Conservation (phyloP, 2,329 filamentous ascomycete genomes). For the Knoxdaviesia capensis region DNA sequence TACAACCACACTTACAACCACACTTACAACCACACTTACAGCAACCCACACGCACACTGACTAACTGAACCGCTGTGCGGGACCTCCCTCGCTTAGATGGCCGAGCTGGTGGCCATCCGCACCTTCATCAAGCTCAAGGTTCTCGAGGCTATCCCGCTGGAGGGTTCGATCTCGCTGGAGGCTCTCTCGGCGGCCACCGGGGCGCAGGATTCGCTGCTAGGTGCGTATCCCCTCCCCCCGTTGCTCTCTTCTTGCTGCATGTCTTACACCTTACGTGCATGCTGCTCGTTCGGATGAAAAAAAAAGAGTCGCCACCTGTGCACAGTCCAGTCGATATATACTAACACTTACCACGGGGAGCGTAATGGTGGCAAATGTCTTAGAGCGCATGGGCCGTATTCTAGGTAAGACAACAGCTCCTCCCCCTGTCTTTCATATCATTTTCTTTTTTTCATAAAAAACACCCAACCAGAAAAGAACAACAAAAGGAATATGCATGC, state of each 20-base stretch:
- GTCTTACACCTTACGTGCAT: no score
- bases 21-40: no score
- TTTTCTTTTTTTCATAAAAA: neutral
- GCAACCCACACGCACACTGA: no score
- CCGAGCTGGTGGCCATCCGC: conserved; percentile 11
- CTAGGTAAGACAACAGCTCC: conserved; percentile 6
- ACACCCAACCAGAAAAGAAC: no score
- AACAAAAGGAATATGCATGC: no score
- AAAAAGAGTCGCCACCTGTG: no score
- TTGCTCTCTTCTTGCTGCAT: no score
- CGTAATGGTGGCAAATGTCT: neutral
- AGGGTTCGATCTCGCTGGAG: conserved; percentile 10
- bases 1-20: no score
- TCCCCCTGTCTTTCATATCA: neutral
- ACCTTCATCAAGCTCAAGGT: conserved; percentile 13
- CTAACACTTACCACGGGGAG: no score
- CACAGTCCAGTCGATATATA: no score
- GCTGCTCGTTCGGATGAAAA: no score
- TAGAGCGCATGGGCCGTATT: conserved; percentile 11
- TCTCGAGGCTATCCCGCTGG: conserved; percentile 10
- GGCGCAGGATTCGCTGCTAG: conserved; percentile 19
- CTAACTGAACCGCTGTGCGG: no score
- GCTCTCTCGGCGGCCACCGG: conserved; percentile 10
- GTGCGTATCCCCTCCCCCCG: conserved; percentile 3
- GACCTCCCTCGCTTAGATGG: conserved; percentile 8